phyloP scores from a whole-genome alignment of 495 filamentous ascomycete genomes.

The Ramalina intermedia region DNA sequence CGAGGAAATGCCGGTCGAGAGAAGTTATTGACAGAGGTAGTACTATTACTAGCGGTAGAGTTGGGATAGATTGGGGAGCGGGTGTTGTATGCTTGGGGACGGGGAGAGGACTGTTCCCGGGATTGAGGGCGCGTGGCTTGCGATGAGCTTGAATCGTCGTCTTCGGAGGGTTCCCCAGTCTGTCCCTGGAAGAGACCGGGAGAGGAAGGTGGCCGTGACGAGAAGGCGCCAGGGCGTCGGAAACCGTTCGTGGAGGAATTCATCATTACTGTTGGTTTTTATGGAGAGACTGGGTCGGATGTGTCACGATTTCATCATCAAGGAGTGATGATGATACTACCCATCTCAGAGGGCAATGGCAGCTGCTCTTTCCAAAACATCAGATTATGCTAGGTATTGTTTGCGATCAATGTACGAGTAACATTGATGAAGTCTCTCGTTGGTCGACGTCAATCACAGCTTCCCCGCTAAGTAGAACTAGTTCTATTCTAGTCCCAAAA shows the following conservation, averaged over 20 bases:
- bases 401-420: too few species aligned
- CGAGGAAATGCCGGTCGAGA: conserved; percentile 18
- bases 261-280: conserved; percentile 2
- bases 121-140: conserved; percentile 33
- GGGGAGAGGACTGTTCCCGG: conserved; percentile 12
- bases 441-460: too few species aligned
- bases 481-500: too few species aligned
- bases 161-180: conserved; percentile 34
- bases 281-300: neutral
- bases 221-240: conserved; percentile 16
- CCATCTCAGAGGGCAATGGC: too few species aligned
- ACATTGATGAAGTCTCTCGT: too few species aligned
- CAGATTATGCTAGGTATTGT: too few species aligned
- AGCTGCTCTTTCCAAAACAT: too few species aligned
- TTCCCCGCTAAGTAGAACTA: too few species aligned
- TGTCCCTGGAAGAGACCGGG: conserved; percentile 10
- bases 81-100: conserved; percentile 13
- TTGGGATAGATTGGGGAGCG: conserved; percentile 21
- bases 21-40: conserved; percentile 17
- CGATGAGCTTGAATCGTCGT: conserved; percentile 36
- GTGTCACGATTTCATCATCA: too few species aligned
- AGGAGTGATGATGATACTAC: too few species aligned
- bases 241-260: conserved; percentile 11
- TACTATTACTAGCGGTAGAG: conserved; percentile 15
- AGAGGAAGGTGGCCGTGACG: conserved; percentile 12